phyloP scores from a whole-genome alignment of 108 stramenopile genomes.

The Aurantiochytrium sp. region DNA sequence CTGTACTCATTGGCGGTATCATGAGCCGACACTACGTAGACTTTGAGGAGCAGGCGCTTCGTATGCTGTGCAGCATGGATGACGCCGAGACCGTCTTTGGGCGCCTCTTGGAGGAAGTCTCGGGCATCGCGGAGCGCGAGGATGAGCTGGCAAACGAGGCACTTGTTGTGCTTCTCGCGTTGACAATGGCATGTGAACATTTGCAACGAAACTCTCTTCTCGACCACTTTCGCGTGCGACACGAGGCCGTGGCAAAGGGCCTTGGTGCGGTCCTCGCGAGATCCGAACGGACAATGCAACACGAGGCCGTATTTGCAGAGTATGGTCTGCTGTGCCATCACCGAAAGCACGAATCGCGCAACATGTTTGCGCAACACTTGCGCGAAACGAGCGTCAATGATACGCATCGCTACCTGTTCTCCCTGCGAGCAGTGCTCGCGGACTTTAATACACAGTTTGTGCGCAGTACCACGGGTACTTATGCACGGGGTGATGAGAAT shows the following conservation, averaged over 20 bases:
- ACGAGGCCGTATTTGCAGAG: neutral
- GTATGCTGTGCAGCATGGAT: neutral
- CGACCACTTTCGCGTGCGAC: neutral
- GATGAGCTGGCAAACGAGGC: neutral
- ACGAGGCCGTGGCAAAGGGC: neutral
- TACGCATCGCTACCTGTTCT: neutral
- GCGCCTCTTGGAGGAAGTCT: neutral
- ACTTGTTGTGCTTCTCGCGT: neutral
- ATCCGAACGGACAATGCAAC: neutral
- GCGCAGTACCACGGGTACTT: neutral
- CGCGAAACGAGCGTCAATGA: neutral
- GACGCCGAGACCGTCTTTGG: neutral
- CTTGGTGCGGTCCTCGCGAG: neutral
- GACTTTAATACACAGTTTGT: neutral
- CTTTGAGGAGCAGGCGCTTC: slow-evolving; percentile 3
- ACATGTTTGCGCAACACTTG: neutral
- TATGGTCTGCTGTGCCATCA: neutral
- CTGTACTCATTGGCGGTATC: neutral
- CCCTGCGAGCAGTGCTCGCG: neutral
- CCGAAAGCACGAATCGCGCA: neutral
- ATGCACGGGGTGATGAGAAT: neutral
- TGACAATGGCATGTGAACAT: neutral
- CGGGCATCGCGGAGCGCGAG: neutral
- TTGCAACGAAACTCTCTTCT: neutral
- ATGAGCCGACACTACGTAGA: neutral